phyloP scores from a whole-genome alignment of 2,329 filamentous ascomycete genomes.

The Penicillium sp. region DNA sequence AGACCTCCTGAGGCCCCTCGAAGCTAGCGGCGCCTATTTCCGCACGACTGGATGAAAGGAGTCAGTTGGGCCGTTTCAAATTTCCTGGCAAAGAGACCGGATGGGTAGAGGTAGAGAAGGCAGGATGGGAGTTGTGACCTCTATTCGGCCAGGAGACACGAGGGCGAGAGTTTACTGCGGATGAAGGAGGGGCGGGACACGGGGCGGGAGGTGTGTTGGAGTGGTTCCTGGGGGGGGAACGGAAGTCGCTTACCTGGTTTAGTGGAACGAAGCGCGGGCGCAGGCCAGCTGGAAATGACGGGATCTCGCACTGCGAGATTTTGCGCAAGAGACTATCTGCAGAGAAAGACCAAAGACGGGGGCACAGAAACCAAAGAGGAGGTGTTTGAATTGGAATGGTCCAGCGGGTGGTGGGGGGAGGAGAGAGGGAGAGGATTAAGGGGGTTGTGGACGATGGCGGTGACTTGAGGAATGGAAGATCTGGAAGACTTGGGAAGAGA shows the following conservation, averaged over 20 bases:
- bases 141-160: constrained; percentile 3
- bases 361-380: constrained; percentile 18
- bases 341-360: neutral
- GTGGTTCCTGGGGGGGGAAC: neutral
- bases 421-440: neutral
- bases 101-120: neutral
- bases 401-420: neutral
- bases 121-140: neutral
- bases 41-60: neutral
- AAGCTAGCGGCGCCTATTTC: constrained; percentile 17
- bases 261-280: neutral
- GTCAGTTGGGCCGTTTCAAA: constrained; percentile 10
- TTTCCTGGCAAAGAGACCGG: neutral
- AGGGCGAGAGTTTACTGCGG: constrained; percentile 2
- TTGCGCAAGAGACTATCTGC: constrained; percentile 12
- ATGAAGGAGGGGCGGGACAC: constrained; percentile 4
- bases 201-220: neutral
- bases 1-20: constrained; percentile 30
- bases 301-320: constrained; percentile 32
- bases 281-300: constrained; percentile 12
- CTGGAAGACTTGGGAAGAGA: neutral
- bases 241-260: constrained; percentile 11
- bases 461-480: neutral
- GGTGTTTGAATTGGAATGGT: constrained; percentile 10
- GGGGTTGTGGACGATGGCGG: neutral